A percentile compares a stretch with the other conserved stretches of the same genome.
These are phyloP conservation scores for Adansonia gregorii DNA, from an alignment of 441 rosid genomes.

Conservation along the genomic window DNA sequence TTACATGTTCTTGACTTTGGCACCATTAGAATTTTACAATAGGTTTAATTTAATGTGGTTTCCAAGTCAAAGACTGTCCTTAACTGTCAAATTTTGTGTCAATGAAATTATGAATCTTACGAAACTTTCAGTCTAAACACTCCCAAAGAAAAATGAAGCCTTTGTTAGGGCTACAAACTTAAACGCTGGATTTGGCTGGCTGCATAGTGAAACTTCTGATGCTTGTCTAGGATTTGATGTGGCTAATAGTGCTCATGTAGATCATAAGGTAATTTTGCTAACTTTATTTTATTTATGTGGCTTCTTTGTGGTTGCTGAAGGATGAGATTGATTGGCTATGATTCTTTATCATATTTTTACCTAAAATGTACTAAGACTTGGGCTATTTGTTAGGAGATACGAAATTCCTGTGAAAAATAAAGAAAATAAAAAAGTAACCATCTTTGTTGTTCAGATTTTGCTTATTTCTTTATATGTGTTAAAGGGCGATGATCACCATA, in stretches of 20 bases:
- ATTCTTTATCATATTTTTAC: background rate
- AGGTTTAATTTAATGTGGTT: background rate
- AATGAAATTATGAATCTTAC: slow-evolving; percentile 14
- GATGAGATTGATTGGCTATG: background rate
- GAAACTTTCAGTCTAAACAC: slow-evolving; percentile 36
- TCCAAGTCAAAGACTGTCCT: background rate
- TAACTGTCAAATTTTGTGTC: slow-evolving; percentile 15
- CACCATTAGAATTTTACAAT: background rate
- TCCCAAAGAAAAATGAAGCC: slow-evolving; percentile 46
- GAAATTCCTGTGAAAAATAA: slow-evolving; percentile 4
- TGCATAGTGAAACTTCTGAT: slow-evolving; percentile 34
- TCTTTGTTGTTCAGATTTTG: background rate
- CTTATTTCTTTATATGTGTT: slow-evolving; percentile 28
- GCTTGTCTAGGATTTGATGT: slow-evolving; percentile 35
- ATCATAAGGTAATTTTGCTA: slow-evolving; percentile 44
- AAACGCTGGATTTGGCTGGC: slow-evolving; percentile 31
- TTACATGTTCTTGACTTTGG: background rate
- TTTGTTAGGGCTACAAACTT: slow-evolving; percentile 34
- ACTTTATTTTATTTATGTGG: slow-evolving; percentile 1
- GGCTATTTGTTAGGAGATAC: background rate
- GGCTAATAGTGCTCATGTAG: slow-evolving; percentile 30
- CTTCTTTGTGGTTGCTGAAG: background rate
- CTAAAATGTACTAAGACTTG: background rate
- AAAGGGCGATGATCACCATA: slow-evolving; percentile 44
- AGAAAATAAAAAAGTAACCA: background rate